Evolutionary conservation across 1,139 yeast genomes (phyloP), one percentile per base, ranked within the genome.

Genomic region (Saccharomyces hybrid): DNA sequence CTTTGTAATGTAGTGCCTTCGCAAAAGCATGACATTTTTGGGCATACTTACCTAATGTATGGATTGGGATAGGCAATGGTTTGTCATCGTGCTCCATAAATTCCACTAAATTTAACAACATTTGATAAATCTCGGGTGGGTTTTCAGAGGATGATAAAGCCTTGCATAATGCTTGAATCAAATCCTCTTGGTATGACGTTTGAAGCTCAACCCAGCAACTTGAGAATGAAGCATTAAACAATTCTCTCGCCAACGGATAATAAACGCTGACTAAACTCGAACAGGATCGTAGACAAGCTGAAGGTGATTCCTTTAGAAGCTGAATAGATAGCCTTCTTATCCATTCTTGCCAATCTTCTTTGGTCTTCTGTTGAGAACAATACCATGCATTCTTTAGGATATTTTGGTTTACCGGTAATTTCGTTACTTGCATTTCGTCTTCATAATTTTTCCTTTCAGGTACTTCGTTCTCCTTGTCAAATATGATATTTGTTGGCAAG

Each of bases 261-360:
- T 91, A 89, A 50, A 88, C 89, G 5, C 89, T 84, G 0, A 98
- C 98, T 54, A 95, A 75, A 8, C 88, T 86, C 1, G 96, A 89
- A 69, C 99, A 93, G 0, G 98, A 97, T 61, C 98, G 78, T 48
- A 95, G 78, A 0, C 98, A 95, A 66, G 89, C 96, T 0, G 97
- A 89, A 3, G 99, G 97, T 50, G 97, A 88, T 67, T 91, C 97
- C 62, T 88, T 88, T 60, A 95, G 73, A 38, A 95, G 73, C 66
- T 90, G 97, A 54, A 89, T 86, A 64, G 95, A 85, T 51, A 95
- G 75, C 55, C 95, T 77, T 54, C 96, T 80, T 60, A 91, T 83
- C 99, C 99, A 95, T 66, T 93, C 99, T 66, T 87, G 91, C 99
- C 99, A 95, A 63, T 93, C 99, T 65, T 91, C 99, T 61, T 86